Base-by-base conservation (phyloP, 1,284 basidiomycete genomes). In the Sparassis latifolia region DNA sequence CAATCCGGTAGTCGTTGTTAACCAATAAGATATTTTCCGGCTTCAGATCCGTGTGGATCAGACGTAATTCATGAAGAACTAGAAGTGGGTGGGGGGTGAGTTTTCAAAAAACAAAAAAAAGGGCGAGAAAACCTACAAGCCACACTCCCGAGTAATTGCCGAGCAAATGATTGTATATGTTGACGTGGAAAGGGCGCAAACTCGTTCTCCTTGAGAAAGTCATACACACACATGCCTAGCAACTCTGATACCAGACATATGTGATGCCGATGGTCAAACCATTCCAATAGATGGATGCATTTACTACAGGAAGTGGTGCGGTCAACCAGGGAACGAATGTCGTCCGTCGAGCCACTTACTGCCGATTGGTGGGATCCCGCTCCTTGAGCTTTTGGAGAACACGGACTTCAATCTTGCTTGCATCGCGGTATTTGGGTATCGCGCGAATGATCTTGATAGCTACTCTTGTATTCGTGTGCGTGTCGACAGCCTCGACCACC, bases 391-490 rank as follows among this genome's bases (percentile, higher is more conserved):
- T 88, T 64, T 94, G 86, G 41, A 99, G 79, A 28, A 99, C 97
- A 47, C 94, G 83, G 58, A 99, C 89, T 73, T 99, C 97, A 58
- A 99, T 98, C 75, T 95, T 97, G 69, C 93, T 96, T 6, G 97
- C 97, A 69, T 99, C 97, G 48, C 97, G 89, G 66, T 98, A 97
- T 71, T 97, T 97, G 52, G 91, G 93, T 44, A 97, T 92, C 33
- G 92, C 91, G 46, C 94, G 84, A 61, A 99, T 99, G 58, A 99
- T 95, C 80, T 99, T 99, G 76, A 99, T 94, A 41, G 97, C 97
- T 29, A 99, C 96, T 63, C 84, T 79, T 59, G 76, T 78, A 58
- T 85, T 83, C 50, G 79, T 86, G 58, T 86, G 78, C 37, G 82
- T 82, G 71, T 97, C 92, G 62, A 89, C 70, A 37, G 94, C 94